These are phyloP conservation scores for Thielaviopsis euricoi DNA, from an alignment of 2,329 filamentous ascomycete genomes.

Conservation along the genomic window DNA sequence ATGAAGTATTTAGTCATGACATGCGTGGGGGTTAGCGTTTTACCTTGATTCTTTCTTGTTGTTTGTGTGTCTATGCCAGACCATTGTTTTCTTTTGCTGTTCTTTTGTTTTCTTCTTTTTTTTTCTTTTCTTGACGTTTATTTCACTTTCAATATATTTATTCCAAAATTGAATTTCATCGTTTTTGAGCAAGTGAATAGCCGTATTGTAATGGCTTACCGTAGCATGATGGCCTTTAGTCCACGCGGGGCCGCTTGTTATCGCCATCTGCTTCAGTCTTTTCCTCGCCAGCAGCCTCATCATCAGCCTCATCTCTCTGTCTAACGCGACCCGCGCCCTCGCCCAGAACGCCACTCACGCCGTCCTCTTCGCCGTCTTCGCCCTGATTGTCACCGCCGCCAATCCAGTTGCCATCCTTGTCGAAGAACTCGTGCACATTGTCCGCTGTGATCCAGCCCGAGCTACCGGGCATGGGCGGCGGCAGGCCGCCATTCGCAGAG, in stretches of 20 bases:
- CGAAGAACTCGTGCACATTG: conserved; percentile 73
- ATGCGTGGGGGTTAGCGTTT: not conserved
- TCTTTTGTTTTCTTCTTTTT: too few relatives aligned
- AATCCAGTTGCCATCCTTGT: conserved; percentile 67
- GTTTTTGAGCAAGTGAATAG: not conserved
- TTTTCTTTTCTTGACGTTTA: not conserved
- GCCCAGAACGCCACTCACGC: conserved; percentile 35
- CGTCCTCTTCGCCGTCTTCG: conserved; percentile 42
- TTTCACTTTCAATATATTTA: not conserved
- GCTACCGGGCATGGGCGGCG: conserved; percentile 56
- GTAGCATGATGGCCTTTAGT: conserved; percentile 17
- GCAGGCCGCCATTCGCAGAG: conserved; percentile 32
- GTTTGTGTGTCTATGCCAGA: not conserved
- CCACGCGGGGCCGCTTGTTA: conserved; percentile 31
- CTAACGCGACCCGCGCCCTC: conserved; percentile 47
- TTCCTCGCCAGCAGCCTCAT: conserved; percentile 29
- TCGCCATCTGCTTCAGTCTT: conserved; percentile 24
- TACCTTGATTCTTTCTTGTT: not conserved
- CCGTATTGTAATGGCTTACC: too few relatives aligned
- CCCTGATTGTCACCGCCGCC: conserved; percentile 33
- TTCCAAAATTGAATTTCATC: not conserved
- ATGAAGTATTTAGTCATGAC: not conserved
- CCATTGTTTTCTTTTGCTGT: not conserved
- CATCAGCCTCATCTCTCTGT: conserved; percentile 37
- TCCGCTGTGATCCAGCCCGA: conserved; percentile 82